Conservation (phyloP, 805 yeast genomes). For the Lipomyces sp. region DNA sequence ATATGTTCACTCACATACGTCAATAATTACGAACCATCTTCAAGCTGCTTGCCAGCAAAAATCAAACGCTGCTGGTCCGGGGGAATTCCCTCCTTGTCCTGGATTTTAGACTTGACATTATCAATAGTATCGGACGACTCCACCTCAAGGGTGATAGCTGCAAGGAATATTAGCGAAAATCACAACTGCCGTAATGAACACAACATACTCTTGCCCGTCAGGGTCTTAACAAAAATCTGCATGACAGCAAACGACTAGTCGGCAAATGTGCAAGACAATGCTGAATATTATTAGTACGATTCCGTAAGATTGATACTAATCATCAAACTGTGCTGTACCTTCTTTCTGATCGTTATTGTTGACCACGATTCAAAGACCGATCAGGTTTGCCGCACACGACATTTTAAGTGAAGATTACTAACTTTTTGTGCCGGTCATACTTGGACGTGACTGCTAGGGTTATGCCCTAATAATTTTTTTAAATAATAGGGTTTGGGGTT, state of each 20-base stretch:
- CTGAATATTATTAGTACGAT: background rate
- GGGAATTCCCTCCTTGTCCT: constrained; percentile 97
- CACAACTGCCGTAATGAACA: constrained; percentile 38
- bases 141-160: constrained; percentile 93
- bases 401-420: too few relatives aligned
- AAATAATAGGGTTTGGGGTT: background rate
- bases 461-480: background rate
- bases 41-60: constrained; percentile 97
- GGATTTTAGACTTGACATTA: constrained; percentile 94
- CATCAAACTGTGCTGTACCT: constrained; percentile 25
- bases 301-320: background rate
- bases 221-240: constrained; percentile 96
- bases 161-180: background rate
- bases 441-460: background rate
- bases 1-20: constrained; percentile 46
- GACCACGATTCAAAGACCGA: constrained; percentile 16
- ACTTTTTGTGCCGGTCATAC: background rate
- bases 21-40: constrained; percentile 47
- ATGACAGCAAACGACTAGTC: constrained; percentile 47
- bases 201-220: constrained; percentile 79
- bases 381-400: background rate
- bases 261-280: constrained; percentile 43
- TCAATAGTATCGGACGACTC: constrained; percentile 98
- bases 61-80: constrained; percentile 97
- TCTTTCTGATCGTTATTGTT: constrained; percentile 41